Evolutionary conservation across 2,329 filamentous ascomycete species (phyloP), one percentile per base, ranked within the genome.

Genomic region (Fusarium sp.): DNA sequence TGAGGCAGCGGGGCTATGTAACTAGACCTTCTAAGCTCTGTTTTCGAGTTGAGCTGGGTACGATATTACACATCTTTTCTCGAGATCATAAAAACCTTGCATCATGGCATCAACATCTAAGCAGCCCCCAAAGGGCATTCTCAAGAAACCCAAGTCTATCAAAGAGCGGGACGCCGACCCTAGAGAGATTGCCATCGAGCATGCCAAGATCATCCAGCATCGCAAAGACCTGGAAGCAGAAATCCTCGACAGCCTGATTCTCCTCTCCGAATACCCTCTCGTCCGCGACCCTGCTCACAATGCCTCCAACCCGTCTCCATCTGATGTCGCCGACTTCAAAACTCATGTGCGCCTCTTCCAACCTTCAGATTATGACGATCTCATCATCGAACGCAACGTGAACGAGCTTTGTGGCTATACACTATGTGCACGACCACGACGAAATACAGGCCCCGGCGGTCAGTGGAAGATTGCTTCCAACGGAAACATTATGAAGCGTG

Each of bases 311-410:
- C 76, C 85, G 63, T 83, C 88, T 9, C 74, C 84, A 2, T 76
- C 84, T 31, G 93, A 97, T 76, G 84, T 84, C 2, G 76, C 80
- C 37, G 80, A 81, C 53, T 94, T 98, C 80, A 89, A 90, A 71
- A 75, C 82, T 5, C 85, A 88, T 35, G 81, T 98, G 23, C 81
- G 85, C 11, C 84, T 88, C 41, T 98, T 97, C 79, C 92, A 95
- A 76, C 93, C 94, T 1, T 85, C 87, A 52, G 95, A 99, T 81
- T 97, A 96, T 81, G 93, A 97, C 75, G 91, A 92, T 67, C 83
- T 98, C 48, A 89, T 97, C 62, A 87, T 91, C 67, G 96, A 99
- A 82, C 91, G 96, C 73, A 96, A 97, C 77, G 91, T 93, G 69
- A 90, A 92, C 71, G 87, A 86, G 41, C 84, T 87, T 20, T 99